Conservation (phyloP, 176 grass and related monocot genomes). For the Phragmites australis region DNA sequence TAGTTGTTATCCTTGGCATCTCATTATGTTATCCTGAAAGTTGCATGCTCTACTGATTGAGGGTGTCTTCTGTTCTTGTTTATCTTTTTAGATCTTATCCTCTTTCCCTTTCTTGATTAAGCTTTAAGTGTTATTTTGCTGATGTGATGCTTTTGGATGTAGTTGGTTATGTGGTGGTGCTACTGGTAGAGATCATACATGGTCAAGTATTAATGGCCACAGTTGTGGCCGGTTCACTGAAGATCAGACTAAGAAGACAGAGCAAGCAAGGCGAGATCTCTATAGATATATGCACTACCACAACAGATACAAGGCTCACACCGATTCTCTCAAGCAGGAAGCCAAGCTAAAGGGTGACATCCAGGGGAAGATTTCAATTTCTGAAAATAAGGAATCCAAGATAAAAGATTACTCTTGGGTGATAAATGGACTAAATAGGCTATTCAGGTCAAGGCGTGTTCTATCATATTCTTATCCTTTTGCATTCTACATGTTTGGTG, state of each 20-base stretch:
- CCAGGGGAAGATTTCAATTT: conserved; percentile 82
- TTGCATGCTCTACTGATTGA: conserved; percentile 5
- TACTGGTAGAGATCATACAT: conserved; percentile 88
- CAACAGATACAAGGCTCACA: conserved; percentile 77
- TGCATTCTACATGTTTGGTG: conserved; percentile 81
- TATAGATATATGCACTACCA: conserved; percentile 82
- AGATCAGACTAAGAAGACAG: conserved; percentile 62
- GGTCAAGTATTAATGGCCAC: conserved; percentile 84
- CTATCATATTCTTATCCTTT: conserved; percentile 89
- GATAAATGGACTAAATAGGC: conserved; percentile 79
- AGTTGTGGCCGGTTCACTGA: conserved; percentile 90
- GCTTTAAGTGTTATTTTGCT: conserved; percentile 19
- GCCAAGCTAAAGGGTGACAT: conserved; percentile 63
- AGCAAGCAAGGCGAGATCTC: conserved; percentile 62
- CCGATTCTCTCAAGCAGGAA: conserved; percentile 72
- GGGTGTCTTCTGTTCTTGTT: not conserved
- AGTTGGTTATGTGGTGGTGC: conserved; percentile 97
- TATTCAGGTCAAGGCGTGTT: conserved; percentile 93
- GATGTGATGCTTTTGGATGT: conserved; percentile 41
- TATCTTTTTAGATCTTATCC: not conserved
- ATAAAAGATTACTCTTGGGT: conserved; percentile 98
- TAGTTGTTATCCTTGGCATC: conserved; percentile 23
- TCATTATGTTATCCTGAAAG: not conserved
- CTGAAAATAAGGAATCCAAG: conserved; percentile 93
- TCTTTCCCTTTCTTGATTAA: not conserved